Evolutionary conservation across 148 eudicot species (phyloP).

Genomic region (Linanthus parryae): DNA sequence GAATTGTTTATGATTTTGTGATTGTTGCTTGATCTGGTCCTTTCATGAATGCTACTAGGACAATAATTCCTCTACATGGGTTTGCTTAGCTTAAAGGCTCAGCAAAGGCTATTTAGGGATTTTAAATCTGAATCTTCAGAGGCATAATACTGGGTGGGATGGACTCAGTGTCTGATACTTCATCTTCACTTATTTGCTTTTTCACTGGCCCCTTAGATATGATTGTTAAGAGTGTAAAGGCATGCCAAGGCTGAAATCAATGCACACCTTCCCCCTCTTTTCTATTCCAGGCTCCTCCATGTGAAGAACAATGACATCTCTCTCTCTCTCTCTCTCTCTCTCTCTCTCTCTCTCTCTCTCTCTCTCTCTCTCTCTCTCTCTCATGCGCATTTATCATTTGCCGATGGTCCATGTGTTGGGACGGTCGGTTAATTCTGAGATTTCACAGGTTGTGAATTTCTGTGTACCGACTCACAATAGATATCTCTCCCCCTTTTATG

Average conservation of each 20-base stretch:
- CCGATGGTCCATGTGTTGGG: background rate
- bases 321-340: too few relatives aligned
- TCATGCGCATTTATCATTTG: background rate
- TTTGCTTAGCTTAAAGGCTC: slow-evolving; percentile 31
- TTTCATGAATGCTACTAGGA: too few relatives aligned
- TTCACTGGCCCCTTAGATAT: background rate
- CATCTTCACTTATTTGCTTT: too few relatives aligned
- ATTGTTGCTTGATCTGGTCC: too few relatives aligned
- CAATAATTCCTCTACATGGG: too few relatives aligned
- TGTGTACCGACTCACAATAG: background rate
- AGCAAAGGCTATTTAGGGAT: slow-evolving; percentile 19
- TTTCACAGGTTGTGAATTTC: slow-evolving; percentile 1
- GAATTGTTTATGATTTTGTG: too few relatives aligned
- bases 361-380: too few relatives aligned
- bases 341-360: background rate
- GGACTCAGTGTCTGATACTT: too few relatives aligned
- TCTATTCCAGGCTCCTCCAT: background rate
- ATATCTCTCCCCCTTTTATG: too few relatives aligned
- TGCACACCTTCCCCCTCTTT: slow-evolving; percentile 4
- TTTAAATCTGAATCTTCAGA: too few relatives aligned
- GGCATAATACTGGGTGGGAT: too few relatives aligned
- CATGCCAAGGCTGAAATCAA: slow-evolving; percentile 21
- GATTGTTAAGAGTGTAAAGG: slow-evolving; percentile 7
- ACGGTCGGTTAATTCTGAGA: background rate
- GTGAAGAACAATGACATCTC: too few relatives aligned